Evolutionary conservation across 371 early-diverging fungal genomes (phyloP).

Genomic region (Rhizopus microsporus): DNA sequence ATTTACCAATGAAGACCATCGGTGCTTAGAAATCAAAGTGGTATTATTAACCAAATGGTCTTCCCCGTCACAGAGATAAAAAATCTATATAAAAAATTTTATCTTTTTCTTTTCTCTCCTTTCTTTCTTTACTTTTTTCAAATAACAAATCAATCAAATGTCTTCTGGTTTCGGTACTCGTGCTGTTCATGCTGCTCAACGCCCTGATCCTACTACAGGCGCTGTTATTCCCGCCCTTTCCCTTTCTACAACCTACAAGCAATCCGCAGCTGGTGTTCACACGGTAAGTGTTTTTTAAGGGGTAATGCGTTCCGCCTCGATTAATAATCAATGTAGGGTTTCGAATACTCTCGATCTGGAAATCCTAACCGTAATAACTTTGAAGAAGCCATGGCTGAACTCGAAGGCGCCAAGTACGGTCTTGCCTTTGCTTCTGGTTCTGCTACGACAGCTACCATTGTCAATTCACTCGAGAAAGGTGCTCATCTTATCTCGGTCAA

Average conservation of each 20-base stretch:
- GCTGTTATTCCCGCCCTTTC: constrained; percentile 96
- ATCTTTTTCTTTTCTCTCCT: constrained; percentile 5
- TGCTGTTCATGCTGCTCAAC: constrained; percentile 92
- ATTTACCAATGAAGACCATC: constrained; percentile 16
- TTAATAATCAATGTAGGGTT: constrained; percentile 61
- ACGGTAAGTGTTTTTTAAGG: constrained; percentile 52
- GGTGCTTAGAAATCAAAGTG: constrained; percentile 5
- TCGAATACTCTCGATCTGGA: constrained; percentile 94
- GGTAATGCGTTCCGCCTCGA: constrained; percentile 2
- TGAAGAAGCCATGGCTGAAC: constrained; percentile 89
- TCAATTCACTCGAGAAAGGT: constrained; percentile 72
- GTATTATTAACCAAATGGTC: constrained; percentile 10
- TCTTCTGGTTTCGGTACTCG: constrained; percentile 79
- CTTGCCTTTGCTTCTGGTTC: constrained; percentile 96
- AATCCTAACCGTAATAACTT: constrained; percentile 93
- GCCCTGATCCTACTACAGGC: constrained; percentile 81
- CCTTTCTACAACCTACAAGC: constrained; percentile 95
- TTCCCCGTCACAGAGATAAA: constrained; percentile 23
- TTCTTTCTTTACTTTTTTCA: constrained; percentile 4
- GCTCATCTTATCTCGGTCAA: constrained; percentile 90
- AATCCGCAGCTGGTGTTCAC: constrained; percentile 88
- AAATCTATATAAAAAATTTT: constrained; percentile 8
- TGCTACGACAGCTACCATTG: constrained; percentile 87
- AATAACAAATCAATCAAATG: constrained; percentile 18
- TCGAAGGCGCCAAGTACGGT: constrained; percentile 89